Percentiles rank a stretch among this genome's conserved stretches.
Evolutionary conservation across 2,329 filamentous ascomycete species (phyloP).

Genomic region (Ampelomyces quisqualis): DNA sequence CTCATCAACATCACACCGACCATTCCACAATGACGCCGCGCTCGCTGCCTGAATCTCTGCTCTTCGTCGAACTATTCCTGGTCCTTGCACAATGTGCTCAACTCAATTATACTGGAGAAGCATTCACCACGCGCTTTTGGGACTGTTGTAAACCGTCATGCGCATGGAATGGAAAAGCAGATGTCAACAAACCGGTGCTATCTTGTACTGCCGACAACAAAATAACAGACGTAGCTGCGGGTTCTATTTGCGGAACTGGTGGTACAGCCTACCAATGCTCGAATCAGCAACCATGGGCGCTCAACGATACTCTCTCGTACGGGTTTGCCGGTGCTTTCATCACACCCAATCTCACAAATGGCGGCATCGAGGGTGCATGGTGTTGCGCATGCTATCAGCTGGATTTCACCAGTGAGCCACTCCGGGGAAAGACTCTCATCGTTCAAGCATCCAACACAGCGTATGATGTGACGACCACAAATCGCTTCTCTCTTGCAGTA

Average conservation of each 20-base stretch:
- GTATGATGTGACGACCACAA: slow-evolving; percentile 37
- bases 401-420: slow-evolving; percentile 58
- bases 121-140: slow-evolving; percentile 42
- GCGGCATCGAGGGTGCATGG: slow-evolving; percentile 59
- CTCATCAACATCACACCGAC: slow-evolving; percentile 30
- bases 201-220: slow-evolving; percentile 59
- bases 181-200: slow-evolving; percentile 53
- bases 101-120: slow-evolving; percentile 34
- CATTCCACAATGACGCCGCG: slow-evolving; percentile 38
- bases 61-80: slow-evolving; percentile 28
- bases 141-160: slow-evolving; percentile 74
- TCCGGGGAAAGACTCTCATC: slow-evolving; percentile 62
- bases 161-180: slow-evolving; percentile 59
- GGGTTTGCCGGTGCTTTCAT: slow-evolving; percentile 65
- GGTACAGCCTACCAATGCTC: slow-evolving; percentile 60
- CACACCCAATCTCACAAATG: slow-evolving; percentile 34
- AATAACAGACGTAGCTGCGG: slow-evolving; percentile 52
- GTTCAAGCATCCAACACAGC: slow-evolving; percentile 65
- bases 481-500: slow-evolving; percentile 42
- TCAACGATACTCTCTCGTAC: slow-evolving; percentile 60
- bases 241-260: slow-evolving; percentile 54
- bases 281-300: slow-evolving; percentile 62
- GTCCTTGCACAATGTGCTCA: slow-evolving; percentile 19
- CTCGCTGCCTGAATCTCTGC: slow-evolving; percentile 31
- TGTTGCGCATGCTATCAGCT: slow-evolving; percentile 67